Conservation (phyloP, 1,284 basidiomycete genomes). For the Papiliotrema laurentii region DNA sequence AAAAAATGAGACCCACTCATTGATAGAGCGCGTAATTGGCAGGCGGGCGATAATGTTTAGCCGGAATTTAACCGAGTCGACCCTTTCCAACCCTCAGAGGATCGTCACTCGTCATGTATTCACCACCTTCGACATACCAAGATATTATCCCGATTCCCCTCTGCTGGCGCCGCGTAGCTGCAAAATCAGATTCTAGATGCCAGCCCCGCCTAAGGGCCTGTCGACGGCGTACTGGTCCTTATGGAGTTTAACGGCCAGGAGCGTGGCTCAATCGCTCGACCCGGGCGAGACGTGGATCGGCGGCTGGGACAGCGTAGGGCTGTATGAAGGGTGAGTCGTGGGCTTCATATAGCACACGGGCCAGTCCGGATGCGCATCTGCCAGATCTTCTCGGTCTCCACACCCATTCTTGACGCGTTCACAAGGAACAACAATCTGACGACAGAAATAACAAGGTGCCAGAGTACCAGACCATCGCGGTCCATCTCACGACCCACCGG, state of each 20-base stretch:
- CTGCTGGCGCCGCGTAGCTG: too few species aligned
- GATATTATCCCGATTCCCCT: too few species aligned
- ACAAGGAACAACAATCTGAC: conserved; percentile 8
- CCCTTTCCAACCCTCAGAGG: too few species aligned
- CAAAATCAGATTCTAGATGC: too few species aligned
- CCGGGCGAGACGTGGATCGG: conserved; percentile 69
- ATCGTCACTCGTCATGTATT: too few species aligned
- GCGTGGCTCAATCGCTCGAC: conserved; percentile 41
- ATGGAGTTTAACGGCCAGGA: conserved; percentile 14
- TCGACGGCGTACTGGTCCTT: conserved; percentile 27
- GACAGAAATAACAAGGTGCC: conserved; percentile 67
- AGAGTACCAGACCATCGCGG: conserved; percentile 62
- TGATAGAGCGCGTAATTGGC: too few species aligned
- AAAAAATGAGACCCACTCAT: too few species aligned
- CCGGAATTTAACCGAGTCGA: too few species aligned
- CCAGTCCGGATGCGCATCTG: not conserved
- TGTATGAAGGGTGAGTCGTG: conserved; percentile 76
- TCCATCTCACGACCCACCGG: conserved; percentile 78
- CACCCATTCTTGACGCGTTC: not conserved
- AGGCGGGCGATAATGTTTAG: too few species aligned
- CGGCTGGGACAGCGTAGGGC: conserved; percentile 71
- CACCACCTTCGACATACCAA: too few species aligned
- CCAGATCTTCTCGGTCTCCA: not conserved
- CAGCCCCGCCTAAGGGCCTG: conserved; percentile 19
- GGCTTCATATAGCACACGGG: conserved; percentile 12